These are phyloP conservation scores for Penicillium nucicola DNA, from an alignment of 495 filamentous ascomycete genomes.

Conservation along the genomic window DNA sequence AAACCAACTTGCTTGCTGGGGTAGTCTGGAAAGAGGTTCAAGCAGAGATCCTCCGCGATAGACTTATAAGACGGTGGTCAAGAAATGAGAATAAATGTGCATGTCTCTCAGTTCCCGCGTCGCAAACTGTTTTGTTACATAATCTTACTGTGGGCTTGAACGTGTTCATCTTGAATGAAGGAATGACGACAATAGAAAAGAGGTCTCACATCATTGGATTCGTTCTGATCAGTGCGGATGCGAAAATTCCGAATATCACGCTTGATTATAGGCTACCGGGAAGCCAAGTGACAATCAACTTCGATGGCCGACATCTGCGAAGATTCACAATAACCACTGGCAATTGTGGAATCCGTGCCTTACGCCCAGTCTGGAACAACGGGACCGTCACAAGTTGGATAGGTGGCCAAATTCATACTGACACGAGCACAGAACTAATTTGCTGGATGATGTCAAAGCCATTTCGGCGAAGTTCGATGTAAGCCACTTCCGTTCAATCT, in stretches of 20 bases:
- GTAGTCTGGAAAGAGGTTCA: background rate
- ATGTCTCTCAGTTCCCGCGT: no score
- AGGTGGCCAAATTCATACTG: background rate
- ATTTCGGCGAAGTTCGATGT: conserved; percentile 2
- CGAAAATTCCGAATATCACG: background rate
- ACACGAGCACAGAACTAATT: background rate
- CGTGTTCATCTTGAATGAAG: background rate
- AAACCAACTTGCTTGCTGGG: background rate
- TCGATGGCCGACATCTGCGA: background rate
- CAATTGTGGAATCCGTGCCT: background rate
- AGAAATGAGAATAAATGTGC: no score
- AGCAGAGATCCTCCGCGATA: background rate
- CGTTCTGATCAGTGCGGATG: conserved; percentile 1
- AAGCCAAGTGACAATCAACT: background rate
- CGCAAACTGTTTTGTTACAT: background rate
- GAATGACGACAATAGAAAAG: no score
- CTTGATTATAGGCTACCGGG: conserved; percentile 1
- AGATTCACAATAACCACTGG: background rate
- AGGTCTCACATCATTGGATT: background rate
- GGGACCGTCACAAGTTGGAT: background rate
- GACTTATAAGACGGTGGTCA: background rate
- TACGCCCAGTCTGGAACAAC: background rate
- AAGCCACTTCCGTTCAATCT: background rate
- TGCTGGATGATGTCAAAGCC: background rate
- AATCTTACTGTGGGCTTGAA: background rate